Base-by-base conservation (phyloP, 306 rosid species). In the Lupinus albus region DNA sequence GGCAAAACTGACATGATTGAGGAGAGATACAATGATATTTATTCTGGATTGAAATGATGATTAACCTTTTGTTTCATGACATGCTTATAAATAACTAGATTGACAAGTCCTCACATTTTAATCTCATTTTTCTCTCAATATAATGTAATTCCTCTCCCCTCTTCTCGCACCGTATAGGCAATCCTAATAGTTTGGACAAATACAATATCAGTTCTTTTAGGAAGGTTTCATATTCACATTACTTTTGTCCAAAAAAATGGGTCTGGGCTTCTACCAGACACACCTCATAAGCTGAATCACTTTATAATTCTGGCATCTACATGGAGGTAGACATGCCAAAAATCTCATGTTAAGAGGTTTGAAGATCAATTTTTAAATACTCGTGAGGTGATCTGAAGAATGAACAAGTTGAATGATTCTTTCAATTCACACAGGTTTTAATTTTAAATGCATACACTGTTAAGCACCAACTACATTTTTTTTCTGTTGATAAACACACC, bases 151-250 rank as follows among this genome's bases (percentile, higher is more conserved):
- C 6, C 32, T 61, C 42, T 32, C 1, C 61, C 46, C 32, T 38
- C 68, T 39, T 38, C 25, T 28, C 6, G 0, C 6, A 21, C 55
- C 11, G 20, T 48, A 33, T 41, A 1, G 47, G 45, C 60, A 21
- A 36, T 48, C 36, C 6, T 11, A 21, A 47, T 55, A 48, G 16
- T 32, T 6, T 17, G 9, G 48, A 11, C 17, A 13, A 59, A 36
- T 66, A 58, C 62, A 47, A 21, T 67, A 50, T 60, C 20, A 17
- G 36, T 51, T 67, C 56, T 17, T 44, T 61, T n/a, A 7, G 64
- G 20, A 68, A 28, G 51, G 51, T 61, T 13, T 57, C 58, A 52
- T n/a, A 30, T 46, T n/a, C 28, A 45, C 15, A 18, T 61, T 46
- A 20, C 30, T 68, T 68, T 14, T 61, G 10, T 49, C 49, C 8